Conservation (phyloP, 2,329 filamentous ascomycete genomes). For the Sporothrix dimorphospora region DNA sequence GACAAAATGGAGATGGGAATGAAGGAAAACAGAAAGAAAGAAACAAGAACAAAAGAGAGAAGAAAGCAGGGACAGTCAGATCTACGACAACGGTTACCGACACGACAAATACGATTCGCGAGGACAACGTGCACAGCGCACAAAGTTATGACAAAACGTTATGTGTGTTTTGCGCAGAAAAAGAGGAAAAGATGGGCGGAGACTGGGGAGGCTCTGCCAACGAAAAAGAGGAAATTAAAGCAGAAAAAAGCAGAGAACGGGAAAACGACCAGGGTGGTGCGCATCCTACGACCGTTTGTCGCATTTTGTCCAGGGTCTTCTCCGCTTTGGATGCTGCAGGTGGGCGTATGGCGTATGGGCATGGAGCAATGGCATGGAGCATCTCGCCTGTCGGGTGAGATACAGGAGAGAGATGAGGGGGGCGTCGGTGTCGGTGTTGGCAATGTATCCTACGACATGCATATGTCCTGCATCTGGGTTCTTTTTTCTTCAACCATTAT, state of each 20-base stretch:
- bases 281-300: constrained; percentile 9
- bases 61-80: background rate
- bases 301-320: constrained; percentile 5
- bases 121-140: background rate
- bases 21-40: background rate
- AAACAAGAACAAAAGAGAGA: background rate
- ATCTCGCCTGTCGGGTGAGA: background rate
- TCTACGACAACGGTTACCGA: background rate
- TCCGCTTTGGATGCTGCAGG: constrained; percentile 16
- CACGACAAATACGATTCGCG: constrained; percentile 18
- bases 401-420: background rate
- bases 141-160: background rate
- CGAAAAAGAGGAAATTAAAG: background rate
- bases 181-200: background rate
- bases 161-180: constrained; percentile 11
- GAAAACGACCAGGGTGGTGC: background rate
- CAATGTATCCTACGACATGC: background rate
- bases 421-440: background rate
- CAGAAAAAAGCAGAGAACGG: background rate
- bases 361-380: background rate
- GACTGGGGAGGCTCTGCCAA: constrained; percentile 5
- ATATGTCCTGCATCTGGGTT: background rate
- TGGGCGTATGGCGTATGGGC: background rate
- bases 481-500: background rate
- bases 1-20: background rate